Base-by-base conservation (phyloP, 2,329 filamentous ascomycete genomes). In the Aciculosporium take region DNA sequence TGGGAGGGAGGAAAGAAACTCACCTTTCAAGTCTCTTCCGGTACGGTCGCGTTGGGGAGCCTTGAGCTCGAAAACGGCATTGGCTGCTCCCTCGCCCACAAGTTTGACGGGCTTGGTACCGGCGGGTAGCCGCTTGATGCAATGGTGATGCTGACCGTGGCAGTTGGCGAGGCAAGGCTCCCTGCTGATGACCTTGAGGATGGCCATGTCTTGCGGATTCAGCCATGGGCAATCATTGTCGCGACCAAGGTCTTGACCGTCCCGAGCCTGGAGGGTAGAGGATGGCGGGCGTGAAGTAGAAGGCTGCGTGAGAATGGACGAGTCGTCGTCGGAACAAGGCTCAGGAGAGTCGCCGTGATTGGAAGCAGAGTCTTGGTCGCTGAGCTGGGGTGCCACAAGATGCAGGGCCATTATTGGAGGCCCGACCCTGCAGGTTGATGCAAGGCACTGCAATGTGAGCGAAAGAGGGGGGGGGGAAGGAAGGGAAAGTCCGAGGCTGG, bases 71-170 rank as follows among this genome's bases (percentile, higher is more conserved):
- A 84, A 87, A 47, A 88, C 79, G 39, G 81, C 71, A 57, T 91
- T 89, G 40, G 84, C 83, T 20, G 81, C 79, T 20, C 84, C 84
- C 58, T 91, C 84, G 21, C 69, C 72, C 18, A 76, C 59, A 43
- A 74, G 63, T 40, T 58, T 55, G 39, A 60, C 47, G 12, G 60
- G 57, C 21, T 51, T 56, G 30, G 57, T 55, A 24, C 58, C 59
- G 34, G 45, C 47, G 21, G 61, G 60, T 5, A 64, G 55, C 17
- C 51, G 51, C 46, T 55, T 61, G 42, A 62, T 18, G 25, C 41
- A 42, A 18, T 43, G 35, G n/a, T 41, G 40, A 8, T 44, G 39
- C 33, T 35, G 38, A 25, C 33, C 30, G 20, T 20, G 30, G 32
- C 37, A 37, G 33, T 40, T 33, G 23, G 37, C 37, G 38, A 37